Evolutionary conservation across 2,329 filamentous ascomycete species (phyloP), one percentile per base, ranked within the genome.

Genomic region (Leptographium wingfieldii): DNA sequence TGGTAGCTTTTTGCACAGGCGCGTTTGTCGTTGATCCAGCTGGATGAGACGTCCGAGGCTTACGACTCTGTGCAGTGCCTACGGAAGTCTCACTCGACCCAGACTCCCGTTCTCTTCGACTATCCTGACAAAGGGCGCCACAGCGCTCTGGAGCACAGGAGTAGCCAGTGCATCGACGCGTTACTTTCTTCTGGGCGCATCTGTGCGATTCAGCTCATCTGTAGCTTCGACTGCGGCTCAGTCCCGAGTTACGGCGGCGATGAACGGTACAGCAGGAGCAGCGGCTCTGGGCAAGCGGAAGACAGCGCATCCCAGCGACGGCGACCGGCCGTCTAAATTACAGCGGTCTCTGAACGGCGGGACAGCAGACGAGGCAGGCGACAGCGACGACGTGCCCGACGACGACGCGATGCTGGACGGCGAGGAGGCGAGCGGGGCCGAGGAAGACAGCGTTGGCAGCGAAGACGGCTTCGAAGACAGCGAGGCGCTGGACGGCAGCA

Each of bases 251-350:
- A 16, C 49, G 16, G 16, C 43, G 22, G 4, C 52, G 5, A 68
- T 68, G 67, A 67, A 66, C 60, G 65, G 66, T 35, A 33, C 64
- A 31, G 38, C 55, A 33, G 48, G 59, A 19, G 27, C 51, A 2
- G 38, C 46, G 1, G 64, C 64, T 31, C 64, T 66, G 52, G 60
- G 61, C 25, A 69, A 69, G 65, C 67, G 68, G 49, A 68, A 68
- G 61, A 62, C 66, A 27, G 64, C 66, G 16, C 61, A 63, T 35
- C 53, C 56, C 3, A 59, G 57, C 31, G 60, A 62, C 58, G 63
- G 62, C 35, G 62, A 60, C 56, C 66, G 68, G 6, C 67, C 67
- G 11, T 55, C 66, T 10, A 69, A 69, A 60, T 59, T 66, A 52
- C 65, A 62, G 38, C 67, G 65, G 22, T 60, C 66, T 5, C 40